Evolutionary conservation across 257 asterid genomes (phyloP).

Genomic region (Nemophila menziesii): DNA sequence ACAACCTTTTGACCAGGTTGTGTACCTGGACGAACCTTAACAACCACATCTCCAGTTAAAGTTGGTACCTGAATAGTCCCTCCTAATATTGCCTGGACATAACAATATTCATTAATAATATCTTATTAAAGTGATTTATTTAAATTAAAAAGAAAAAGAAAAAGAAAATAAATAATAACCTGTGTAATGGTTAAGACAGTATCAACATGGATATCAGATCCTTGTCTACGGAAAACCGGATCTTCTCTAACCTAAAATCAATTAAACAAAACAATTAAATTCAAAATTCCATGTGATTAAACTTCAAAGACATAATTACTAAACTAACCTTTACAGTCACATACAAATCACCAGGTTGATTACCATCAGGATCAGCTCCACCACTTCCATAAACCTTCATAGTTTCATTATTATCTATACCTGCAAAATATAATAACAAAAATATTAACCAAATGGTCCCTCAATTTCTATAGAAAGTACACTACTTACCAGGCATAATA

Average conservation of each 20-base stretch:
- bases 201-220: conserved; percentile 86
- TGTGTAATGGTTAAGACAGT: conserved; percentile 74
- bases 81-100: conserved; percentile 83
- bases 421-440: conserved; percentile 25
- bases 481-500: conserved; percentile 59
- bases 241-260: conserved; percentile 76
- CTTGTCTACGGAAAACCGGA: conserved; percentile 91
- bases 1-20: conserved; percentile 97
- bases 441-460: too few relatives aligned
- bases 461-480: too few relatives aligned
- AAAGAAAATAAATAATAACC: conserved; percentile 26
- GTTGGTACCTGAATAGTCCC: conserved; percentile 93
- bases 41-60: conserved; percentile 74
- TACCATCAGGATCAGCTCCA: conserved; percentile 94
- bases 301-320: conserved; percentile 1
- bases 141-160: too few relatives aligned
- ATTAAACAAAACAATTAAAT: background rate
- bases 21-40: conserved; percentile 93
- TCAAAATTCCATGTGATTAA: background rate
- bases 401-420: conserved; percentile 70
- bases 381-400: conserved; percentile 67
- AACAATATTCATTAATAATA: conserved; percentile 7
- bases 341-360: conserved; percentile 72
- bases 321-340: conserved; percentile 57
- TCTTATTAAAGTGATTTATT: too few relatives aligned